Conservation (phyloP, 2,329 filamentous ascomycete genomes). For the Fusarium secorum region DNA sequence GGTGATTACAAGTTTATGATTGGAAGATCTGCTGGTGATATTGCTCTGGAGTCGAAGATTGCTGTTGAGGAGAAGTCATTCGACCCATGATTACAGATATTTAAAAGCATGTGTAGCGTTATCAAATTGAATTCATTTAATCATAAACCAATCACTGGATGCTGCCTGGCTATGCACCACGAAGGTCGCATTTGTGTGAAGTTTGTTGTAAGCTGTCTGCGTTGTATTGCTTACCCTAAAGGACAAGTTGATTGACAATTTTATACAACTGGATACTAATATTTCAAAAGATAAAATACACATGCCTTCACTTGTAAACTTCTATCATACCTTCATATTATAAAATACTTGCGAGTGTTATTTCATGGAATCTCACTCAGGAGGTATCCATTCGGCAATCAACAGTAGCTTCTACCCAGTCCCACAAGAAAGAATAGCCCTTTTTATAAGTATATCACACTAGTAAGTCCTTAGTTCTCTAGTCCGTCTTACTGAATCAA, state of each 20-base stretch:
- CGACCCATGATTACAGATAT: constrained; percentile 4
- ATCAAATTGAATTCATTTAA: background rate
- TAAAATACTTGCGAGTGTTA: background rate
- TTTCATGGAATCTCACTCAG: background rate
- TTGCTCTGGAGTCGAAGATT: constrained; percentile 35
- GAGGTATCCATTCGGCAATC: fast-evolving
- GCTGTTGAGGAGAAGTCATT: constrained; percentile 34
- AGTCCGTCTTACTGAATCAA: background rate
- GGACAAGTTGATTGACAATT: fast-evolving
- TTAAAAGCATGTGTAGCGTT: constrained; percentile 14
- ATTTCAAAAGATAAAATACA: fast-evolving
- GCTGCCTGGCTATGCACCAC: background rate
- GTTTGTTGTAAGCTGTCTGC: background rate
- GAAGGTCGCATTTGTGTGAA: background rate
- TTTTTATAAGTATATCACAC: no score
- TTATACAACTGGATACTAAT: fast-evolving
- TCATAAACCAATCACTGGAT: background rate
- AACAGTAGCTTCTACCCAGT: fast-evolving
- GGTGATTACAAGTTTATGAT: constrained; percentile 43
- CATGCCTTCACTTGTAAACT: no score
- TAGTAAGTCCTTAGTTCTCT: fast-evolving
- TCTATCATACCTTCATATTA: fast-evolving
- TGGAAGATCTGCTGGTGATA: constrained; percentile 39
- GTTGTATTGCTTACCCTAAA: background rate
- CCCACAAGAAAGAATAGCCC: fast-evolving